Base-by-base conservation (phyloP, 2,329 filamentous ascomycete species). In the Coleophoma crateriformis region DNA sequence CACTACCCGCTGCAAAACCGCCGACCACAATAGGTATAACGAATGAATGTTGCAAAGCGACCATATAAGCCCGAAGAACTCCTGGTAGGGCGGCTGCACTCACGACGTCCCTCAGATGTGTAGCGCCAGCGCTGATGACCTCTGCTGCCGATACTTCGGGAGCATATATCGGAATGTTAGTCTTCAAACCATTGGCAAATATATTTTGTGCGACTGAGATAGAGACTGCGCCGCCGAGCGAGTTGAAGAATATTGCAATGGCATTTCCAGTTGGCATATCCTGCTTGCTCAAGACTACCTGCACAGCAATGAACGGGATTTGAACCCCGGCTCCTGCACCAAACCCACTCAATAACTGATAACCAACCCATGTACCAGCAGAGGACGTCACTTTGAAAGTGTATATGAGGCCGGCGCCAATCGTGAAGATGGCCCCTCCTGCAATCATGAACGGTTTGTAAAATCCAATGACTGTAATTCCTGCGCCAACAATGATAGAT, bases 151-250 rank as follows among this genome's bases (percentile, higher is more conserved):
- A 48, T 47, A 68, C 54, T 33, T 49, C 19, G 46, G 67, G 61
- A 42, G 64, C 63, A 38, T 63, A 60, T 5, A 34, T 15, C 1
- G 50, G 44, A 1, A 75, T n/a, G 6, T 53, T 32, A 20, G 51
- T 51, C 4, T 45, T 55, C 7, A 64, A 49, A 10, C 59, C 61
- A 41, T 64, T 64, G 13, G 53, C 63, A 58, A 66, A 65, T 37
- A 81, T 71, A 3, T 74, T 74, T 60, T 82, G 76, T 0, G 77
- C 79, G 19, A 81, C 75, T 2, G 78, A 74, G 4, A 81, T 76
- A 51, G 81, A 80, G 17, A 83, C 66, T 33, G 79, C 77, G 33
- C 78, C 78, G 12, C 79, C 80, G 2, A 83, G 70, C 53, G 79
- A 79, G 62, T 83, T 79, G 35, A 72, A 68, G 57, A 83, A 83